These are phyloP conservation scores for Ascochyta clinopodiicola DNA, from an alignment of 2,329 filamentous ascomycete genomes.

Conservation along the genomic window DNA sequence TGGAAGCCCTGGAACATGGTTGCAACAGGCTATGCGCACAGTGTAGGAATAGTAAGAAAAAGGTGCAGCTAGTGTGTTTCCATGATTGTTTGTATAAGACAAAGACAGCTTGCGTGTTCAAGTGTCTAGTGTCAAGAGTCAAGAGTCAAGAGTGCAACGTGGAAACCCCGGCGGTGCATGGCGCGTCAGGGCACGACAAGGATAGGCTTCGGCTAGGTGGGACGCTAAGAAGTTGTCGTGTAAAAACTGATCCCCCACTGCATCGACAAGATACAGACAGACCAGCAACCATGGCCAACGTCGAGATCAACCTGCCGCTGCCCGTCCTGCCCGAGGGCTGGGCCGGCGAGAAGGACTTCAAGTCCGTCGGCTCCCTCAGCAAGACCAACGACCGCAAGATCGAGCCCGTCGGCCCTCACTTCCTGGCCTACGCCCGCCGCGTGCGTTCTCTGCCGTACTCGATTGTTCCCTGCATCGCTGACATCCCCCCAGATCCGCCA, in stretches of 20 bases:
- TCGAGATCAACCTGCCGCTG: constrained; percentile 69
- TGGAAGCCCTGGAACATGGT: constrained; percentile 47
- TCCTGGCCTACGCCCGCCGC: constrained; percentile 94
- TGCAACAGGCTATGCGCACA: constrained; percentile 22
- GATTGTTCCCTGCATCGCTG: constrained; percentile 15
- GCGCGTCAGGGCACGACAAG: not conserved
- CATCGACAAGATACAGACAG: not conserved
- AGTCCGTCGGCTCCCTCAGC: constrained; percentile 78
- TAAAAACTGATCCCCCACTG: constrained; percentile 21
- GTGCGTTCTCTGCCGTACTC: constrained; percentile 55
- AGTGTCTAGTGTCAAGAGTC: too few relatives aligned
- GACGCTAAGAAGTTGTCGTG: constrained; percentile 4
- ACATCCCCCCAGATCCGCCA: constrained; percentile 68
- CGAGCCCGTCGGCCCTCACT: constrained; percentile 96
- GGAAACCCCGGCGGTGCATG: too few relatives aligned
- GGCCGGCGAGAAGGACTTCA: constrained; percentile 91
- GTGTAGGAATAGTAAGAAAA: not conserved
- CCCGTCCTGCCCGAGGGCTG: constrained; percentile 81
- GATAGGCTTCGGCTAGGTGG: not conserved
- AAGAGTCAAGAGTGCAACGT: not conserved
- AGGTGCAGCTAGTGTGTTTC: not conserved
- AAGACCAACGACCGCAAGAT: constrained; percentile 82
- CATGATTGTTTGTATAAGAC: constrained; percentile 4
- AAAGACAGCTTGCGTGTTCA: too few relatives aligned
- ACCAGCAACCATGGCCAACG: constrained; percentile 65